Percentiles rank a stretch among this genome's conserved stretches.
phyloP scores from a whole-genome alignment of 371 early-diverging fungal genomes.

The Mycotypha africana region DNA sequence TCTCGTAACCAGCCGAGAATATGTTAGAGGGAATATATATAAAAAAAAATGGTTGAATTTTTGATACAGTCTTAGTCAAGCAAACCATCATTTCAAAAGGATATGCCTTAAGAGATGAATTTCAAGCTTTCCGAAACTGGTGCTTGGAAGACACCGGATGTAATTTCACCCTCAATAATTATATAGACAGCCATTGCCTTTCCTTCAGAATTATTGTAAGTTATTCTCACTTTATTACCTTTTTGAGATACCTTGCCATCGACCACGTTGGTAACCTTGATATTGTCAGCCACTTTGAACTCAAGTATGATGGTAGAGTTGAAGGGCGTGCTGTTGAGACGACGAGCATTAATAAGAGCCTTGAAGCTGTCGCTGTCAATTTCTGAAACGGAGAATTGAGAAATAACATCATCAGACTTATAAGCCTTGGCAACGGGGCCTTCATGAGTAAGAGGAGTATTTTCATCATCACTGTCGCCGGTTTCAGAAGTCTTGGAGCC shows the following conservation, averaged over 20 bases:
- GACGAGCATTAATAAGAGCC: slow-evolving; percentile 28
- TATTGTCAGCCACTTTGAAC: slow-evolving; percentile 20
- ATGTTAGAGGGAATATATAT: too few species aligned
- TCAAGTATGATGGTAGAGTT: slow-evolving; percentile 11
- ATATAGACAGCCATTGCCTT: slow-evolving; percentile 22
- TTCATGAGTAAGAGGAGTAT: slow-evolving; percentile 80
- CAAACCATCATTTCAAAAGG: too few species aligned
- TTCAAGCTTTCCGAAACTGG: slow-evolving; percentile 9
- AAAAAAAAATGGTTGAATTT: too few species aligned
- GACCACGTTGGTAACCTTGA: slow-evolving; percentile 13
- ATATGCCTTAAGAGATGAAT: slow-evolving; percentile 1
- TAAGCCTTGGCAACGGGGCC: slow-evolving; percentile 20
- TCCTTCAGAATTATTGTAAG: slow-evolving; percentile 13
- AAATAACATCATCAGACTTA: slow-evolving; percentile 11
- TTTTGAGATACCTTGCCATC: slow-evolving; percentile 23
- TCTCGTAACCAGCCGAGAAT: too few species aligned
- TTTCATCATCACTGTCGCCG: too few species aligned
- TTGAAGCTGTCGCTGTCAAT: slow-evolving; percentile 1
- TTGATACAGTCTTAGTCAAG: too few species aligned
- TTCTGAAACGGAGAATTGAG: slow-evolving; percentile 18
- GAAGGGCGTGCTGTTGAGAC: slow-evolving; percentile 10
- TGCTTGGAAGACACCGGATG: slow-evolving; percentile 20
- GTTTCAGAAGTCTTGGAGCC: slow-evolving; percentile 72
- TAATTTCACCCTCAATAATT: slow-evolving; percentile 15
- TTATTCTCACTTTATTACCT: slow-evolving; percentile 17